phyloP scores from a whole-genome alignment of 257 asterid genomes.

The Rhazya stricta region DNA sequence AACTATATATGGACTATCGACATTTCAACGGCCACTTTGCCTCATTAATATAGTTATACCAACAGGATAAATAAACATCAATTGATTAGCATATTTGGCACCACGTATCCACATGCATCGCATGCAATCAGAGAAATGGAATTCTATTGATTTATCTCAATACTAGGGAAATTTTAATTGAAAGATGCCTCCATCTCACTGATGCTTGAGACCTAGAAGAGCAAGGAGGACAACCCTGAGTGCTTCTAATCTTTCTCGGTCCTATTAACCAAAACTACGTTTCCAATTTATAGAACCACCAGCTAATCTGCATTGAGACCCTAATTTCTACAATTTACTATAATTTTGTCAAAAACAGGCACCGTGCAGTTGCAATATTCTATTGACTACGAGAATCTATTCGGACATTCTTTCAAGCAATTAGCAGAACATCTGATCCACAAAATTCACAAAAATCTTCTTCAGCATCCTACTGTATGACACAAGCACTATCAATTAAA shows the following conservation, averaged over 20 bases:
- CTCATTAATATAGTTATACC: background rate
- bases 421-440: background rate
- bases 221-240: background rate
- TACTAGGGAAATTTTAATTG: background rate
- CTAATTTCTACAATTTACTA: background rate
- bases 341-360: background rate
- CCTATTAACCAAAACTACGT: background rate
- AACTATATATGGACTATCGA: background rate
- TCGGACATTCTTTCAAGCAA: background rate
- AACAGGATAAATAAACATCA: background rate
- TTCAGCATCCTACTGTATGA: background rate
- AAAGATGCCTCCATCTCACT: background rate
- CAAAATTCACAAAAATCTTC: background rate
- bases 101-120: background rate
- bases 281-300: background rate
- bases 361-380: background rate
- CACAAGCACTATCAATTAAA: background rate
- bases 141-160: background rate
- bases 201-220: background rate
- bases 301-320: background rate
- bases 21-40: background rate
- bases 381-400: background rate
- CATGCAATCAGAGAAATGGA: background rate
- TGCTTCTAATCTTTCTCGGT: background rate
- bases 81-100: background rate